These are phyloP conservation scores for Auriscalpium microsporum DNA, from an alignment of 768 basidiomycete genomes.

Conservation along the genomic window DNA sequence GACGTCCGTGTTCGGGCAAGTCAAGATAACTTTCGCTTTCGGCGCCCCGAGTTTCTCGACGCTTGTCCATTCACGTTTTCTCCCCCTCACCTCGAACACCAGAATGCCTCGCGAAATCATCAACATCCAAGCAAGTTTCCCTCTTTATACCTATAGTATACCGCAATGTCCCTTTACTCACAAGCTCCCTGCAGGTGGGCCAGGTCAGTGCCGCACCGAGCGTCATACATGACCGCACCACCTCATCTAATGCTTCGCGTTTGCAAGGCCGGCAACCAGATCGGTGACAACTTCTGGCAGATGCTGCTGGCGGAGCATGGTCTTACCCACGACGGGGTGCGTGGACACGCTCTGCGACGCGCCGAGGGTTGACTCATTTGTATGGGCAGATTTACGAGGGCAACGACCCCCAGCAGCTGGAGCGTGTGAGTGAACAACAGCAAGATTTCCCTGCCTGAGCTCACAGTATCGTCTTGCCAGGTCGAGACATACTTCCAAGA, in stretches of 20 bases:
- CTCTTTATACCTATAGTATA: background rate
- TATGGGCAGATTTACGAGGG: conserved; percentile 55
- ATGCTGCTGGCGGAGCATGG: conserved; percentile 85
- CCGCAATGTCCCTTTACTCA: background rate
- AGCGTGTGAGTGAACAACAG: conserved; percentile 40
- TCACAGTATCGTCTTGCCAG: conserved; percentile 30
- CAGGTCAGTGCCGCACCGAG: conserved; percentile 41
- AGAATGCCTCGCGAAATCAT: conserved; percentile 72
- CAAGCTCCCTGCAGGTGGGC: conserved; percentile 42
- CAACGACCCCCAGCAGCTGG: conserved; percentile 64
- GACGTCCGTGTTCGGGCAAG: too few species aligned
- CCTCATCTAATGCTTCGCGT: background rate
- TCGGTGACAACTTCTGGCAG: conserved; percentile 85
- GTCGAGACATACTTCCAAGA: conserved; percentile 79
- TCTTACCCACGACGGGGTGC: conserved; percentile 60
- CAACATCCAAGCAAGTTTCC: conserved; percentile 56
- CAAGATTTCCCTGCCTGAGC: background rate
- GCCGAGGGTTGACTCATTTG: background rate
- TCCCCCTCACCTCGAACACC: background rate
- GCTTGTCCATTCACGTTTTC: background rate
- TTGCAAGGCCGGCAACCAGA: conserved; percentile 60
- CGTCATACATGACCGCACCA: conserved; percentile 1
- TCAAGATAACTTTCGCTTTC: too few species aligned
- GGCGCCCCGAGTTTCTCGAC: background rate
- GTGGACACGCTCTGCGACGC: conserved; percentile 13